A percentile compares a stretch with the other conserved stretches of the same genome.
Conservation (phyloP, 352 stramenopile genomes). For the Phytopythium kandeliae region DNA sequence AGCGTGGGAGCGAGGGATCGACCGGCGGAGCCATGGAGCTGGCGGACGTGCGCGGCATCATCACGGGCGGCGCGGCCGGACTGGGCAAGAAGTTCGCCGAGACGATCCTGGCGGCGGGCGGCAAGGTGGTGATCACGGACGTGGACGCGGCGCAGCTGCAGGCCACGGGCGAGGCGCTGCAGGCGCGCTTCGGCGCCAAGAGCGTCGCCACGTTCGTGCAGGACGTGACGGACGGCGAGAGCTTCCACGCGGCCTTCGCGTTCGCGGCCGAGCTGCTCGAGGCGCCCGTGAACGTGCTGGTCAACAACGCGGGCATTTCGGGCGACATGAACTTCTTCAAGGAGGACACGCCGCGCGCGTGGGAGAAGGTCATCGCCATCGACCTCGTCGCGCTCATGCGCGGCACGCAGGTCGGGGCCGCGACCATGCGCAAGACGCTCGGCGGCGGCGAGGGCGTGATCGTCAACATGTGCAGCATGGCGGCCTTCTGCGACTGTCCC, state of each 20-base stretch:
- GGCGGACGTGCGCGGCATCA: conserved; percentile 28
- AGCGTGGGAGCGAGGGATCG: too few relatives aligned
- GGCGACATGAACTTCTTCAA: conserved; percentile 26
- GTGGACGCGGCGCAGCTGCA: conserved; percentile 33
- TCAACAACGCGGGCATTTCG: conserved; percentile 53
- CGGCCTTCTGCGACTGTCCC: conserved; percentile 27
- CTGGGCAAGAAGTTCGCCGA: conserved; percentile 43
- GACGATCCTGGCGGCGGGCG: conserved; percentile 30
- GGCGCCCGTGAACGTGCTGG: conserved; percentile 35
- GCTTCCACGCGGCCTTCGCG: conserved; percentile 41
- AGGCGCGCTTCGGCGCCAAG: conserved; percentile 20
- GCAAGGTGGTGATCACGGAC: conserved; percentile 51
- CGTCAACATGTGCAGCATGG: conserved; percentile 46
- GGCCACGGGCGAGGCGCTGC: conserved; percentile 27
- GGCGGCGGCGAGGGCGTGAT: conserved; percentile 33
- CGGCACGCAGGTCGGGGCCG: conserved; percentile 38
- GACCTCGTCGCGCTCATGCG: conserved; percentile 43
- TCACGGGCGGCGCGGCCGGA: conserved; percentile 43
- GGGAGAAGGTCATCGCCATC: conserved; percentile 44
- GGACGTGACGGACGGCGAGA: conserved; percentile 39
- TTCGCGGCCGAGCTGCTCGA: conserved; percentile 29
- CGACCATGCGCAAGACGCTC: conserved; percentile 27
- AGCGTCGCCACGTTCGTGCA: conserved; percentile 30
- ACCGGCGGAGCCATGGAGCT: conserved; percentile 54
- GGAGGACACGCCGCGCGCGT: conserved; percentile 24